Conservation (phyloP, 768 basidiomycete species). For the Russula abietina region DNA sequence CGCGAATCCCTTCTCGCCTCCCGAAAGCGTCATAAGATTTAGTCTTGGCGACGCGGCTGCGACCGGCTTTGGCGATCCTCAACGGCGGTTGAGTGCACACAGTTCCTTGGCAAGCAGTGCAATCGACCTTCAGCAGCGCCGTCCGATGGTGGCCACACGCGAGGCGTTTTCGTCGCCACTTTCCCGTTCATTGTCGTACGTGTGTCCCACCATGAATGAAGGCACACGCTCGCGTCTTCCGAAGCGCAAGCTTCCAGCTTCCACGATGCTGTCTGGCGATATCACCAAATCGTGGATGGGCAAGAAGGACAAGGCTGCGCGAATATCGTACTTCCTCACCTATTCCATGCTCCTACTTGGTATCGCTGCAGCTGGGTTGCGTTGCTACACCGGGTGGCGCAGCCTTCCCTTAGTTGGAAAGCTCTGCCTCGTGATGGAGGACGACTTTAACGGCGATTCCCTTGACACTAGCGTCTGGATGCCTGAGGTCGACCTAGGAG, state of each 20-base stretch:
- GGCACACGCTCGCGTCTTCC: slow-evolving; percentile 21
- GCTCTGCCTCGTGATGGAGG: slow-evolving; percentile 64
- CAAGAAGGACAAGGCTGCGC: slow-evolving; percentile 44
- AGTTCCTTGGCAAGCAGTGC: slow-evolving; percentile 40
- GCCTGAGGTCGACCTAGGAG: slow-evolving; percentile 73
- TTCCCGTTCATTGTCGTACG: slow-evolving; percentile 49
- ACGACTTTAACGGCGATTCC: slow-evolving; percentile 57
- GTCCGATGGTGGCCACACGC: slow-evolving; percentile 37
- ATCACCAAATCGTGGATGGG: slow-evolving; percentile 55
- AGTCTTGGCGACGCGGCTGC: slow-evolving; percentile 32
- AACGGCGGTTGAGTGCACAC: slow-evolving; percentile 33
- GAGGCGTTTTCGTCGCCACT: slow-evolving; percentile 57
- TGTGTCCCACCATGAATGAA: slow-evolving; percentile 38
- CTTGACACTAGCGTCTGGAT: slow-evolving; percentile 60
- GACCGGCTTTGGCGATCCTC: slow-evolving; percentile 34
- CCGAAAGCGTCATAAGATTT: slow-evolving; percentile 43
- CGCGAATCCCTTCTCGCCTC: slow-evolving; percentile 49
- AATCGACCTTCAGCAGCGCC: slow-evolving; percentile 39
- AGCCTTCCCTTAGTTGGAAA: slow-evolving; percentile 48
- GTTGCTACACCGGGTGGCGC: slow-evolving; percentile 52
- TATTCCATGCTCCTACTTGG: slow-evolving; percentile 54
- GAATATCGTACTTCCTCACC: slow-evolving; percentile 51
- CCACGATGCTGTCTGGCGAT: slow-evolving; percentile 31
- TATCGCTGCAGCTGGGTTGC: slow-evolving; percentile 44
- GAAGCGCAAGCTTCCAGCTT: slow-evolving; percentile 27